Percentiles rank a stretch among this genome's conserved stretches.
Evolutionary conservation across 305 asterid species (phyloP).

Genomic region (Fraxinus paxiana): DNA sequence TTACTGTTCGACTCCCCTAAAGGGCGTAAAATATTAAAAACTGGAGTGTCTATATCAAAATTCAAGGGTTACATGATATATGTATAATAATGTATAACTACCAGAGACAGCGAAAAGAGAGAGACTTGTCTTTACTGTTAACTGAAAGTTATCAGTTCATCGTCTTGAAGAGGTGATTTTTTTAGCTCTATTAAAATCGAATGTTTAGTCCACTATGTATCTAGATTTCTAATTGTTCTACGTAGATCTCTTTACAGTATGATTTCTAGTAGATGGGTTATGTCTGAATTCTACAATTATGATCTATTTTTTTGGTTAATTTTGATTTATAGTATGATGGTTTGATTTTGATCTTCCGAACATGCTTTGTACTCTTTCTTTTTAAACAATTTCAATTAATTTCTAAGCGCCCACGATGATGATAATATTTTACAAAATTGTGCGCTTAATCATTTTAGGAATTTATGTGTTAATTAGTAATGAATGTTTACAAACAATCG

Average conservation of each 20-base stretch:
- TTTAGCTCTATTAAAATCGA: not conserved
- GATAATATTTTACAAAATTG: not conserved
- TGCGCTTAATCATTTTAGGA: not conserved
- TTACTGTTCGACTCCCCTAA: not conserved
- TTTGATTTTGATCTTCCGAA: not conserved
- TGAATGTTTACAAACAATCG: not conserved
- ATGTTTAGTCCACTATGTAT: not conserved
- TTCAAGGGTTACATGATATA: not conserved
- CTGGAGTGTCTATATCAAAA: not conserved
- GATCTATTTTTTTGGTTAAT: not conserved
- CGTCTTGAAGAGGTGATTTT: not conserved
- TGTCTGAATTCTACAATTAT: not conserved
- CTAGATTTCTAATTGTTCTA: not conserved
- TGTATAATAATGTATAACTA: not conserved
- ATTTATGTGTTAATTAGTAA: not conserved
- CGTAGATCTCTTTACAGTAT: not conserved
- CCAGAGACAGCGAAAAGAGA: slow-evolving; percentile 9
- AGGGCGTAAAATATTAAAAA: not conserved
- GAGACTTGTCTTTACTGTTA: slow-evolving; percentile 29
- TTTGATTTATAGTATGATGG: not conserved
- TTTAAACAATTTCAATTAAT: not conserved
- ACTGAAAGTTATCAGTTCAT: slow-evolving; percentile 21
- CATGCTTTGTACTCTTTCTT: not conserved
- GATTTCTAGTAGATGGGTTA: not conserved
- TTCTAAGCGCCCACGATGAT: not conserved